phyloP scores from a whole-genome alignment of 768 basidiomycete genomes.

The Leccinum longicurvipes region DNA sequence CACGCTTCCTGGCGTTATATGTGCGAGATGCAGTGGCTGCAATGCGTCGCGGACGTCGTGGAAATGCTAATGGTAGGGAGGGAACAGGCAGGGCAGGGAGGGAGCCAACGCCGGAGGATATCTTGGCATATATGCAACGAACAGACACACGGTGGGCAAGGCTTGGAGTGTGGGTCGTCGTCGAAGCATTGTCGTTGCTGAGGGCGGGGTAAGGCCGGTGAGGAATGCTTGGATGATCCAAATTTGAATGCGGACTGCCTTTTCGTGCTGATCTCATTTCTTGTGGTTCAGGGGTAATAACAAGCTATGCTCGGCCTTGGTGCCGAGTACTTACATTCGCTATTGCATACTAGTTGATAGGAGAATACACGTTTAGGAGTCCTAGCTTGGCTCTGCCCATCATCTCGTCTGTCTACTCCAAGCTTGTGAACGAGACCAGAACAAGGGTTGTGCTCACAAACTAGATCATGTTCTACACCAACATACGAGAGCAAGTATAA shows the following conservation, averaged over 20 bases:
- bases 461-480: no score
- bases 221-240: neutral
- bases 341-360: no score
- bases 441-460: no score
- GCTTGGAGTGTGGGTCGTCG: constrained; percentile 61
- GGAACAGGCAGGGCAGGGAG: neutral
- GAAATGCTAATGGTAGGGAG: constrained; percentile 5
- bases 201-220: neutral
- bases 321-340: no score
- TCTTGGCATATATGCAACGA: constrained; percentile 43
- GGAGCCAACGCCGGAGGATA: constrained; percentile 40
- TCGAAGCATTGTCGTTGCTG: constrained; percentile 51
- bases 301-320: no score
- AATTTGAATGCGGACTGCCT: neutral
- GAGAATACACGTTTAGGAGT: no score
- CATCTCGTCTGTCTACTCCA: no score
- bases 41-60: constrained; percentile 21
- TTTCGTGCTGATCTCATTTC: neutral
- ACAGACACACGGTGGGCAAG: constrained; percentile 64
- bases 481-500: no score
- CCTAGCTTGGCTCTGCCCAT: no score
- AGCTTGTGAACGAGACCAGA: no score
- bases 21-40: constrained; percentile 46
- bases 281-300: no score
- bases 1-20: constrained; percentile 43